phyloP scores from a whole-genome alignment of 805 yeast genomes.

The Candida pseudofarinosa region DNA sequence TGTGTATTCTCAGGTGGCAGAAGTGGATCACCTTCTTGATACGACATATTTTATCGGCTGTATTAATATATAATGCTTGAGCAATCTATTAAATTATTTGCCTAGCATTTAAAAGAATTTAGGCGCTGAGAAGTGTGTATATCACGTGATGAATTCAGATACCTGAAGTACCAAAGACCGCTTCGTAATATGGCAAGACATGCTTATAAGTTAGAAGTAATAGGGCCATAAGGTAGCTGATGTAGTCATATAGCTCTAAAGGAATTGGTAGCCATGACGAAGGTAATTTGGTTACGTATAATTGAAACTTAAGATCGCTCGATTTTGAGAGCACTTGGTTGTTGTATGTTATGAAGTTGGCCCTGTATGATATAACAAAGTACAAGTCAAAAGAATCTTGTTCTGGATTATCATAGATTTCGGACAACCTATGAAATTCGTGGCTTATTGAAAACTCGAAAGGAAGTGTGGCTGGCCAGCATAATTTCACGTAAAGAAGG shows the following conservation, averaged over 20 bases:
- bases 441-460: constrained; percentile 21
- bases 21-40: constrained; percentile 47
- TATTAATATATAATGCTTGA: not conserved
- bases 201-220: not conserved
- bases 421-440: constrained; percentile 15
- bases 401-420: constrained; percentile 3
- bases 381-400: constrained; percentile 18
- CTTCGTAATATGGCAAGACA: not conserved
- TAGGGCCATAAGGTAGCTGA: constrained; percentile 26
- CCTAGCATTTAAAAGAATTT: not conserved
- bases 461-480: constrained; percentile 36
- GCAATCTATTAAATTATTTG: not conserved
- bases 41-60: constrained; percentile 20
- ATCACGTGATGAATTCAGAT: not conserved
- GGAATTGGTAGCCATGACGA: constrained; percentile 28
- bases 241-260: constrained; percentile 24
- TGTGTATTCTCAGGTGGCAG: constrained; percentile 44
- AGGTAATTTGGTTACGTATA: constrained; percentile 25
- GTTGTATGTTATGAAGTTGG: constrained; percentile 19
- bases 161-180: not conserved
- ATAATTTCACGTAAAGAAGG: constrained; percentile 24
- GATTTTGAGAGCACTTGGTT: constrained; percentile 2
- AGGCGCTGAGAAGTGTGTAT: not conserved
- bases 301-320: constrained; percentile 17
- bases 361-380: constrained; percentile 17